Percentiles rank a stretch among this genome's conserved stretches.
Conservation (phyloP, 768 basidiomycete species). For the Coprinopsis sp. region DNA sequence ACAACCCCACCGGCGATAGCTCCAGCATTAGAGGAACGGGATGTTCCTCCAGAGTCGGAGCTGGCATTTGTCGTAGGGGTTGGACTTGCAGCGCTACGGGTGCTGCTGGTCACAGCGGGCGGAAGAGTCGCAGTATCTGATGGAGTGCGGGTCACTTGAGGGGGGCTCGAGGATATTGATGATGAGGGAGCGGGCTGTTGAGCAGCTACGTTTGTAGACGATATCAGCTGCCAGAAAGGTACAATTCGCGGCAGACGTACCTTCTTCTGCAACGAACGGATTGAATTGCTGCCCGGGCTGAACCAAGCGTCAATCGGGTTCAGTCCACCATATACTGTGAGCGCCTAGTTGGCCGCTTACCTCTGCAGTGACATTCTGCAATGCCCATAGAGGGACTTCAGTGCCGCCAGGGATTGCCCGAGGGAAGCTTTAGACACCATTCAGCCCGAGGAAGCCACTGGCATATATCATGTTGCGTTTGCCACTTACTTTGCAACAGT, state of each 20-base stretch:
- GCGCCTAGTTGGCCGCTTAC: conserved; percentile 19
- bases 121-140: no score
- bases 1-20: conserved; percentile 62
- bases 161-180: neutral
- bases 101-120: no score
- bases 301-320: no score
- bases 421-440: conserved; percentile 36
- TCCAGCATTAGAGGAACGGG: conserved; percentile 41
- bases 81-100: no score
- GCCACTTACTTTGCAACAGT: conserved; percentile 1
- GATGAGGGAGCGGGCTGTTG: neutral
- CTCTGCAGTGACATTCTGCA: conserved; percentile 40
- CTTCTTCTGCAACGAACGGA: conserved; percentile 24
- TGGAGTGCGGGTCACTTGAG: no score
- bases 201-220: neutral
- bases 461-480: neutral
- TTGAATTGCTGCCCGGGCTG: conserved; percentile 35
- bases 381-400: conserved; percentile 54
- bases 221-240: neutral
- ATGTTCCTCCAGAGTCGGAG: no score
- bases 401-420: conserved; percentile 36
- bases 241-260: conserved; percentile 9
- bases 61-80: no score
- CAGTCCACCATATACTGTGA: no score
- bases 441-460: no score